A percentile compares a stretch with the other conserved stretches of the same genome.
phyloP scores from a whole-genome alignment of 768 basidiomycete genomes.

The Trichaptum fuscoviolaceum region DNA sequence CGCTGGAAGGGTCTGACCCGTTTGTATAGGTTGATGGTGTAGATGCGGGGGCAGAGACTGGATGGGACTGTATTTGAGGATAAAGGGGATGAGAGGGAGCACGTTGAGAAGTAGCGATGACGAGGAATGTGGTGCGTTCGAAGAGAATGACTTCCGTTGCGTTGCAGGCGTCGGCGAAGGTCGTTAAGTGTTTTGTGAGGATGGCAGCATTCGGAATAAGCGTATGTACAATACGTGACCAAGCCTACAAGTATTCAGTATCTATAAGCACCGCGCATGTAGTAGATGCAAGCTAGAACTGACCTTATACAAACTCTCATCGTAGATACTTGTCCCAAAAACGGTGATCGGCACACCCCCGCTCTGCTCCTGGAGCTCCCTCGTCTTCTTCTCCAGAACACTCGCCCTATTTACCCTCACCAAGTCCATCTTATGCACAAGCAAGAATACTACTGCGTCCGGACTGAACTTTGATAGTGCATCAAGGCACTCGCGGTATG shows the following conservation, averaged over 20 bases:
- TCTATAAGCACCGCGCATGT: slow-evolving; percentile 12
- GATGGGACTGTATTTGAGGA: slow-evolving; percentile 22
- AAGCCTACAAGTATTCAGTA: slow-evolving; percentile 55
- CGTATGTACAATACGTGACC: slow-evolving; percentile 96
- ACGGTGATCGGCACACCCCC: slow-evolving; percentile 58
- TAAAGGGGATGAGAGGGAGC: slow-evolving; percentile 41
- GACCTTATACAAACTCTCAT: slow-evolving; percentile 94
- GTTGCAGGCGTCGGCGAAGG: slow-evolving; percentile 80
- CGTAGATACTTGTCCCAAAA: slow-evolving; percentile 94
- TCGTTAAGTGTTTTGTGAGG: slow-evolving; percentile 80
- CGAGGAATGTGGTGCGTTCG: slow-evolving; percentile 96
- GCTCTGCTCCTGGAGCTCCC: slow-evolving; percentile 68
- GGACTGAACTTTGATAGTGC: slow-evolving; percentile 75
- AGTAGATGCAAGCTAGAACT: slow-evolving; percentile 12
- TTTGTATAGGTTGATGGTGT: slow-evolving; percentile 24
- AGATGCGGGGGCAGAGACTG: slow-evolving; percentile 16
- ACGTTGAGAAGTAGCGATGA: slow-evolving; percentile 74
- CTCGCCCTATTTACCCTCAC: slow-evolving; percentile 56
- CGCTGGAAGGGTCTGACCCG: slow-evolving; percentile 16
- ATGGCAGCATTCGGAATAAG: slow-evolving; percentile 93
- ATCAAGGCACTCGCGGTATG: slow-evolving; percentile 87
- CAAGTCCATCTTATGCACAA: slow-evolving; percentile 98
- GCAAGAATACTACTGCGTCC: slow-evolving; percentile 80
- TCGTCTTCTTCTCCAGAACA: slow-evolving; percentile 65
- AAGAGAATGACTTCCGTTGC: slow-evolving; percentile 95